Conservation (phyloP, 306 rosid genomes). For the Castanea mollissima region DNA sequence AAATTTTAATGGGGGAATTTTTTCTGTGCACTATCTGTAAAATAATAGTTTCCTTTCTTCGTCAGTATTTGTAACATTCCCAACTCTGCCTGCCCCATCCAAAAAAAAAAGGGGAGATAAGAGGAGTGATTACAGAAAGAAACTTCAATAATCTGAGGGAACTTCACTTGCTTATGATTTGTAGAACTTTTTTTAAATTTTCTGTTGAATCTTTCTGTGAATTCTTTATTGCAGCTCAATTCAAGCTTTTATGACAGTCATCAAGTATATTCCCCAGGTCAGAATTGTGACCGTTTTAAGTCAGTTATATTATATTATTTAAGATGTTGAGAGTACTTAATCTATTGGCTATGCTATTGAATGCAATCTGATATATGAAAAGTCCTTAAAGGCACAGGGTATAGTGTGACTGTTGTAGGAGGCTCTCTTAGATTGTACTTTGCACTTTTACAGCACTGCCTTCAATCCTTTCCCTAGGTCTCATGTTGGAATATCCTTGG, state of each 20-base stretch:
- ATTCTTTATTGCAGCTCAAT: constrained; percentile 56
- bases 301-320: background rate
- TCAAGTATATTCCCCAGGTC: constrained; percentile 85
- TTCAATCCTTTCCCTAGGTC: too few relatives aligned
- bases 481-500: too few relatives aligned
- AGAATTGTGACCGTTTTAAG: constrained; percentile 2
- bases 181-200: background rate
- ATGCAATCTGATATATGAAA: background rate
- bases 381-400: background rate
- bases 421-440: background rate
- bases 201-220: constrained; percentile 11
- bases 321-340: background rate
- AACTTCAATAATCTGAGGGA: background rate
- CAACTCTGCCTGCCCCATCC: too few relatives aligned
- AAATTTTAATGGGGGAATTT: too few relatives aligned
- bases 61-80: too few relatives aligned
- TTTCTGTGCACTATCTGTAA: too few relatives aligned
- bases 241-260: constrained; percentile 56
- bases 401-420: background rate
- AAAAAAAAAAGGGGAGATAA: too few relatives aligned
- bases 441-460: too few relatives aligned
- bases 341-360: background rate
- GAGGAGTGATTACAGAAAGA: too few relatives aligned
- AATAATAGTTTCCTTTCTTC: too few relatives aligned
- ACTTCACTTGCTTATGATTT: background rate